A percentile compares a stretch with the other conserved stretches of the same genome.
Conservation (phyloP, 108 stramenopile species). For the Conticribra guillardii region DNA sequence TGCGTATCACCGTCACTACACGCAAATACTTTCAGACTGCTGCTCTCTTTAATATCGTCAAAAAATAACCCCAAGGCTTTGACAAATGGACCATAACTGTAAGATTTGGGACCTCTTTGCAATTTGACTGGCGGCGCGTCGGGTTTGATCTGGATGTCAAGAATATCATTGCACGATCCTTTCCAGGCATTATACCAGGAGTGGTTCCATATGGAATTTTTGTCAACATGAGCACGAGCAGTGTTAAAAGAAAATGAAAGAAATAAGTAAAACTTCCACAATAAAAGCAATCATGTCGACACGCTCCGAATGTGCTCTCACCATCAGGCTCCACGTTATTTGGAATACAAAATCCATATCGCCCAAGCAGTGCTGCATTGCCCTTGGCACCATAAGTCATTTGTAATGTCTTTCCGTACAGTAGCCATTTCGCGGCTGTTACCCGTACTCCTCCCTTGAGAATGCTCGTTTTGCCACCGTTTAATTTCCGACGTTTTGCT, state of each 20-base stretch:
- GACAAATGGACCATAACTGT: constrained; percentile 69
- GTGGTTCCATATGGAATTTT: no score
- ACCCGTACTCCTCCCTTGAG: constrained; percentile 27
- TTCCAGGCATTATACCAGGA: not conserved
- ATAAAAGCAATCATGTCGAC: not conserved
- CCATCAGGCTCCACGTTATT: constrained; percentile 84
- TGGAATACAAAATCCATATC: constrained; percentile 80
- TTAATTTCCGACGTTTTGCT: not conserved
- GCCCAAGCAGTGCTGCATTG: constrained; percentile 65
- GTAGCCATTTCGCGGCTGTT: constrained; percentile 16
- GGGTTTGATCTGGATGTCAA: constrained; percentile 52
- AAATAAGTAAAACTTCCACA: no score
- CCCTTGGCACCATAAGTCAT: constrained; percentile 83
- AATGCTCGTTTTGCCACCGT: not conserved
- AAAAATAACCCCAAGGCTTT: constrained; percentile 60
- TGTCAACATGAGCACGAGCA: no score
- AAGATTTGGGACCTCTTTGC: constrained; percentile 77
- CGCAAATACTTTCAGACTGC: not conserved
- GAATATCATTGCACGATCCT: constrained; percentile 82
- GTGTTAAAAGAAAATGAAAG: no score
- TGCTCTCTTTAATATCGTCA: constrained; percentile 4
- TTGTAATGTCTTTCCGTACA: constrained; percentile 48
- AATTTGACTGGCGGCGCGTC: constrained; percentile 33
- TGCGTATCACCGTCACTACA: not conserved
- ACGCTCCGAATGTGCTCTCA: no score